A percentile compares a stretch with the other conserved stretches of the same genome.
These are phyloP conservation scores for Schwanniomyces vanrijiae DNA, from an alignment of 805 yeast species.

Conservation along the genomic window DNA sequence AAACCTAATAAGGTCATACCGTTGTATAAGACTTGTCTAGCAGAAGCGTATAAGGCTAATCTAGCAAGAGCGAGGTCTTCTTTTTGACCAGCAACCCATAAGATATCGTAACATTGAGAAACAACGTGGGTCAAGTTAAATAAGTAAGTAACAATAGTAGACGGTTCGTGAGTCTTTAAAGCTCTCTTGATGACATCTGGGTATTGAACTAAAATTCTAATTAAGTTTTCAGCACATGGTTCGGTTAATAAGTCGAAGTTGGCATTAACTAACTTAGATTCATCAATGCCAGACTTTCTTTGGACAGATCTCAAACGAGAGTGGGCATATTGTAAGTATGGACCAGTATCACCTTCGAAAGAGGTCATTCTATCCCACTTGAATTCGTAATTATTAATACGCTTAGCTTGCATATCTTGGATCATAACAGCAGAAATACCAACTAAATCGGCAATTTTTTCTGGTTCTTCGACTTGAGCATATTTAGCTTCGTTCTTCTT, in stretches of 20 bases:
- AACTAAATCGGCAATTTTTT: conserved; percentile 88
- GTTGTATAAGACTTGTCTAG: conserved; percentile 83
- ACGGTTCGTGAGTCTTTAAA: conserved; percentile 82
- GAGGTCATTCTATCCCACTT: conserved; percentile 98
- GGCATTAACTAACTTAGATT: conserved; percentile 45
- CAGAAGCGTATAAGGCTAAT: conserved; percentile 85
- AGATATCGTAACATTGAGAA: conserved; percentile 90
- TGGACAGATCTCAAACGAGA: conserved; percentile 93
- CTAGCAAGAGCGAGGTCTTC: conserved; percentile 85
- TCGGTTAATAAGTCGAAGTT: conserved; percentile 66
- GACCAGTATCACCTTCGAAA: conserved; percentile 99
- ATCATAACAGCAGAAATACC: conserved; percentile 98
- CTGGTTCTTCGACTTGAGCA: conserved; percentile 91
- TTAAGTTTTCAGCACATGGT: conserved; percentile 65
- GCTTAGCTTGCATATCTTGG: conserved; percentile 97
- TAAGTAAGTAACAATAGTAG: conserved; percentile 89
- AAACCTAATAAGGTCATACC: conserved; percentile 90
- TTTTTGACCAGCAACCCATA: conserved; percentile 97
- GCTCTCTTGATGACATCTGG: conserved; percentile 89
- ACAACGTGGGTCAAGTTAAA: conserved; percentile 92
- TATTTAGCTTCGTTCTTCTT: conserved; percentile 86
- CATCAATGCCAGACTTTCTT: conserved; percentile 63
- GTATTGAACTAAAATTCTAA: conserved; percentile 81
- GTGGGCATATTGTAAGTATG: conserved; percentile 97
- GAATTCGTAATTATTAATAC: conserved; percentile 93